phyloP scores from a whole-genome alignment of 768 basidiomycete species.

The Tulasnella sp. region DNA sequence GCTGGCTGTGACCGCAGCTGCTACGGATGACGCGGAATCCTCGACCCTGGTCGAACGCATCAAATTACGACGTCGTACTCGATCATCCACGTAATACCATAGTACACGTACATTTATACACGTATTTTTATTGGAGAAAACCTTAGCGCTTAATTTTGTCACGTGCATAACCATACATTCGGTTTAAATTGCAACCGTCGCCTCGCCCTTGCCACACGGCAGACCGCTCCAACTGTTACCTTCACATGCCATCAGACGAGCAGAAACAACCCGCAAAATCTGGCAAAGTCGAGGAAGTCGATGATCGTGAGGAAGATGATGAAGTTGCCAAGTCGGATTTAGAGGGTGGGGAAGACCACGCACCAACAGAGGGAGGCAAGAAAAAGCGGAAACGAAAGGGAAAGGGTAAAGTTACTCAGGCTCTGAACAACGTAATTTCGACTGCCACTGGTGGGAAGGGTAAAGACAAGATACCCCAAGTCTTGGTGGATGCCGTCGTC shows the following conservation, averaged over 20 bases:
- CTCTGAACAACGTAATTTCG: conserved; percentile 35
- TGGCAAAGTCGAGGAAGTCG: not conserved
- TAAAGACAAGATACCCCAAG: conserved; percentile 54
- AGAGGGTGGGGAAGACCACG: not conserved
- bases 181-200: not conserved
- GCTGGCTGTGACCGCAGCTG: not conserved
- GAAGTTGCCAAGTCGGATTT: not conserved
- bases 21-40: not conserved
- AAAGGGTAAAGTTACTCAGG: conserved; percentile 46
- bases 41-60: not conserved
- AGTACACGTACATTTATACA: not conserved
- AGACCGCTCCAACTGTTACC: not conserved
- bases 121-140: not conserved
- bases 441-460: conserved; percentile 52
- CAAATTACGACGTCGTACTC: not conserved
- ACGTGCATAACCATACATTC: not conserved
- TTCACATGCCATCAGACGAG: not conserved
- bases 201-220: not conserved
- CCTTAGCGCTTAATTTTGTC: not conserved
- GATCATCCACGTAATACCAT: not conserved
- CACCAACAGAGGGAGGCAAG: conserved; percentile 31
- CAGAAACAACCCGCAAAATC: not conserved
- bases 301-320: not conserved
- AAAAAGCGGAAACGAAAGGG: conserved; percentile 89
- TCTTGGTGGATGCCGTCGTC: conserved; percentile 63